These are phyloP conservation scores for Aspergillus sp. DNA, from an alignment of 2,329 filamentous ascomycete species.

Conservation along the genomic window DNA sequence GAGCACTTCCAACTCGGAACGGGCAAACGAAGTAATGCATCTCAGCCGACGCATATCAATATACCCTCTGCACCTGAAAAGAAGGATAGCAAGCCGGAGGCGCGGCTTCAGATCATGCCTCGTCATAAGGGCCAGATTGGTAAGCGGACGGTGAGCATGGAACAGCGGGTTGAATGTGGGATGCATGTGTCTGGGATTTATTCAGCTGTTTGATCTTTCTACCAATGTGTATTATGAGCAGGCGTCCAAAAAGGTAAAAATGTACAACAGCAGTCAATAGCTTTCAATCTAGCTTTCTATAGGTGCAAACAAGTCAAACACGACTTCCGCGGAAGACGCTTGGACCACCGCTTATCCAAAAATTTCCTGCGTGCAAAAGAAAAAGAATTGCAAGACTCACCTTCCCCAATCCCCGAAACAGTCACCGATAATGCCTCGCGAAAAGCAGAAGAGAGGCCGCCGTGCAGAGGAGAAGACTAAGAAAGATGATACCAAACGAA, in stretches of 20 bases:
- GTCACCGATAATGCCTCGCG: conserved; percentile 35
- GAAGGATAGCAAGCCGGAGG: conserved; percentile 55
- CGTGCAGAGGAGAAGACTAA: conserved; percentile 35
- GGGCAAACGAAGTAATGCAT: conserved; percentile 74
- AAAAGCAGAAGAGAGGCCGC: conserved; percentile 41
- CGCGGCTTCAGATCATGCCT: conserved; percentile 74
- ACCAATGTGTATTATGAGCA: not conserved
- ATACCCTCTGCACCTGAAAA: conserved; percentile 60
- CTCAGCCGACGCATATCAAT: conserved; percentile 67
- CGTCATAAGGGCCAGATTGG: conserved; percentile 60
- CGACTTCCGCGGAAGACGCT: conserved; percentile 17
- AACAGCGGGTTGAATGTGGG: conserved; percentile 85
- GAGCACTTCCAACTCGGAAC: conserved; percentile 90
- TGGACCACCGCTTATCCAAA: conserved; percentile 32
- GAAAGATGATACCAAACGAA: conserved; percentile 31
- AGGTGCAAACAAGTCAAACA: conserved; percentile 28
- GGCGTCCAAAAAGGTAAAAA: not conserved
- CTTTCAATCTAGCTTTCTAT: not conserved
- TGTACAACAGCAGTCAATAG: not conserved
- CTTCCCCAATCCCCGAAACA: conserved; percentile 7
- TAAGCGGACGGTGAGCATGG: conserved; percentile 64
- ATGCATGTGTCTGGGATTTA: conserved; percentile 75
- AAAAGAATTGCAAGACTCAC: conserved; percentile 3
- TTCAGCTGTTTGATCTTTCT: conserved; percentile 46
- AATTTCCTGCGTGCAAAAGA: conserved; percentile 6